Base-by-base conservation (phyloP, 2,329 filamentous ascomycete genomes). In the Parastagonospora avenae region DNA sequence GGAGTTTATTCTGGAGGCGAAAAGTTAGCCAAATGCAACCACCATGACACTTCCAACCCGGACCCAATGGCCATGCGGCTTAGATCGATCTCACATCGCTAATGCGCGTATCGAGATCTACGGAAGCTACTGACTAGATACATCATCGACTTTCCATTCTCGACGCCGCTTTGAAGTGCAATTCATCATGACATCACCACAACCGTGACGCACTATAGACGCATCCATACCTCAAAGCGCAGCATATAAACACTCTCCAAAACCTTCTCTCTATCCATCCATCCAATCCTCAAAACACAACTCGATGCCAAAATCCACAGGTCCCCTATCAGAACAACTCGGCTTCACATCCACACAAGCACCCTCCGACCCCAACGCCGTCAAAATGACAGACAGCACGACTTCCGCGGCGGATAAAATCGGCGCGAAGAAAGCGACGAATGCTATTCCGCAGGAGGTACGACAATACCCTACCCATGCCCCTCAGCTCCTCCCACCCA, bases 371-470 rank as follows among this genome's bases (percentile, higher is more conserved):
- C 29, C 43, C 15, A 11, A 15, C 42, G 30, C 14, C 54, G 40
- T 29, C 37, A 57, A 40, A 44, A 65, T 60, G 54, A 64, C 57
- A 14, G 59, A 64, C 52, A 56, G 39, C 33, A 66, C 57, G 5
- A 63, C 62, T 8, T 46, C 51, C 7, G 55, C 57, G 2, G 64
- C 69, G 28, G 62, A 69, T 51, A 63, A 65, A 35, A 45, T 72
- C 15, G 66, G 69, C 44, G 62, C 55, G 0, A 63, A 65, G n/a
- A 70, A 68, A 33, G 33, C 4, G 30, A 67, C 68, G n/a, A 68
- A 70, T 40, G 49, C 66, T 12, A 69, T 70, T 37, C 67, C 67
- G 0, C 51, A 67, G 29, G 56, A 60, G 14, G 59, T 64, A 39
- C 9, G 42, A 50, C 19, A 12, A 9, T 39, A 24, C 27, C 15